These are phyloP conservation scores for Boletus rufocinnamomeus DNA, from an alignment of 768 basidiomycete species.

Conservation along the genomic window DNA sequence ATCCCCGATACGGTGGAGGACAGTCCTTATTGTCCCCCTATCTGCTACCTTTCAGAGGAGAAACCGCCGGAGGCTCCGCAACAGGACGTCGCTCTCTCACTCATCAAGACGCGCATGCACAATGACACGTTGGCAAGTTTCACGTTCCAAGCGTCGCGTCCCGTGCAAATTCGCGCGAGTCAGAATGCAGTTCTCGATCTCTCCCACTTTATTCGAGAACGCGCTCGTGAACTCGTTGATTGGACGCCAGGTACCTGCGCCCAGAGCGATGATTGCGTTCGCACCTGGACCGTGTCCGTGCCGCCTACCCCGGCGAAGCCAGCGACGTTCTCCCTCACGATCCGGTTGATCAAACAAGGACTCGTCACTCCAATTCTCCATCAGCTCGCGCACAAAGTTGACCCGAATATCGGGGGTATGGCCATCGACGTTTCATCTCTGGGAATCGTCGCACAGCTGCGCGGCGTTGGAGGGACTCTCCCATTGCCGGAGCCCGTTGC, in stretches of 20 bases:
- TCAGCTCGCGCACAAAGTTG: conserved; percentile 34
- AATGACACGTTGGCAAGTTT: conserved; percentile 52
- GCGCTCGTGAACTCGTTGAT: conserved; percentile 53
- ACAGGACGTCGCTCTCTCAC: conserved; percentile 32
- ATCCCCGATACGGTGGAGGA: conserved; percentile 27
- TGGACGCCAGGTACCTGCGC: conserved; percentile 40
- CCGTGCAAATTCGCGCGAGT: conserved; percentile 36
- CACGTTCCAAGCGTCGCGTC: conserved; percentile 44
- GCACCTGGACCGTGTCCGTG: conserved; percentile 63
- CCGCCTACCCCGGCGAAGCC: conserved; percentile 18
- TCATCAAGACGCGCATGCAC: conserved; percentile 23
- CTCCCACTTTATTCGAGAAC: conserved; percentile 48
- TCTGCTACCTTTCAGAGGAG: conserved; percentile 55
- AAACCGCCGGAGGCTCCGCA: conserved; percentile 28
- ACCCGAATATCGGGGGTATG: conserved; percentile 6
- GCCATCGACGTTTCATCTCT: conserved; percentile 31
- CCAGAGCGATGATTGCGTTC: conserved; percentile 61
- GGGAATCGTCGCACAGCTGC: conserved; percentile 44
- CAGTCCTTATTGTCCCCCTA: conserved; percentile 62
- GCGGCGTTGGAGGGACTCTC: conserved; percentile 57
- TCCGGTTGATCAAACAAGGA: conserved; percentile 55
- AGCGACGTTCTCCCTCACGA: conserved; percentile 46
- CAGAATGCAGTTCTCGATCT: conserved; percentile 61
- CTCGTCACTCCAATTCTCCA: conserved; percentile 59
- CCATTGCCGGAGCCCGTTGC: conserved; percentile 23